A percentile compares a stretch with the other conserved stretches of the same genome.
These are phyloP conservation scores for Dryadomyces sulphureus DNA, from an alignment of 2,329 filamentous ascomycete genomes.

Conservation along the genomic window DNA sequence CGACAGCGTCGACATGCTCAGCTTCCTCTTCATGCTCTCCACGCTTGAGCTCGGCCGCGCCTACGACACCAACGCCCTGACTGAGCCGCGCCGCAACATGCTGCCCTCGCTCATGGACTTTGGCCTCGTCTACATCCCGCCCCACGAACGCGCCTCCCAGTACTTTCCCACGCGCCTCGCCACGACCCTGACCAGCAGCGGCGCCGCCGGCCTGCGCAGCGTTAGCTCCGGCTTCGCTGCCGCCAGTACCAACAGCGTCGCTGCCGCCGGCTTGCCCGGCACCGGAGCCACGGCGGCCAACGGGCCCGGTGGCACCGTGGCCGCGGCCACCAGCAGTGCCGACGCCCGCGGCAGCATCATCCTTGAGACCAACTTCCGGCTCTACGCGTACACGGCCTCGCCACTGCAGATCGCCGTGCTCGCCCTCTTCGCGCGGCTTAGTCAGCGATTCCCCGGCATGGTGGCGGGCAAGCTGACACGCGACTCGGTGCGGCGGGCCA, in stretches of 20 bases:
- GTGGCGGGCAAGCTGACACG: conserved; percentile 85
- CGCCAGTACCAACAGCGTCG: background rate
- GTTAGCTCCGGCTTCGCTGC: conserved; percentile 14
- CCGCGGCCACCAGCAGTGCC: conserved; percentile 18
- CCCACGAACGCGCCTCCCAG: conserved; percentile 36
- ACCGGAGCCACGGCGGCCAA: background rate
- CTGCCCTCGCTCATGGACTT: conserved; percentile 84
- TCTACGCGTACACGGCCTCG: conserved; percentile 93
- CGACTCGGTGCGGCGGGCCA: conserved; percentile 73
- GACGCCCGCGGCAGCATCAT: conserved; percentile 71
- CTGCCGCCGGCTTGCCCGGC: conserved; percentile 1
- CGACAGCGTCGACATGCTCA: conserved; percentile 85
- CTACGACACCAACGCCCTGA: conserved; percentile 76
- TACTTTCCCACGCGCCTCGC: conserved; percentile 88
- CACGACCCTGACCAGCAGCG: conserved; percentile 74
- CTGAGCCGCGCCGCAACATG: conserved; percentile 71
- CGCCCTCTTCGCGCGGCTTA: conserved; percentile 73
- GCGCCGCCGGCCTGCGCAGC: conserved; percentile 37
- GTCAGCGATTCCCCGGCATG: conserved; percentile 86
- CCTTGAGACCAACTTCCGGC: conserved; percentile 91
- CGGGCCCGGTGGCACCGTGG: background rate
- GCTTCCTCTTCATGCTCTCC: conserved; percentile 90
- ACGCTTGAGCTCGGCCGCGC: conserved; percentile 82
- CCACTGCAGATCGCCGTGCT: conserved; percentile 91
- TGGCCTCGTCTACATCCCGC: conserved; percentile 69